Evolutionary conservation across 306 rosid species (phyloP).

Genomic region (Vigna mungo): DNA sequence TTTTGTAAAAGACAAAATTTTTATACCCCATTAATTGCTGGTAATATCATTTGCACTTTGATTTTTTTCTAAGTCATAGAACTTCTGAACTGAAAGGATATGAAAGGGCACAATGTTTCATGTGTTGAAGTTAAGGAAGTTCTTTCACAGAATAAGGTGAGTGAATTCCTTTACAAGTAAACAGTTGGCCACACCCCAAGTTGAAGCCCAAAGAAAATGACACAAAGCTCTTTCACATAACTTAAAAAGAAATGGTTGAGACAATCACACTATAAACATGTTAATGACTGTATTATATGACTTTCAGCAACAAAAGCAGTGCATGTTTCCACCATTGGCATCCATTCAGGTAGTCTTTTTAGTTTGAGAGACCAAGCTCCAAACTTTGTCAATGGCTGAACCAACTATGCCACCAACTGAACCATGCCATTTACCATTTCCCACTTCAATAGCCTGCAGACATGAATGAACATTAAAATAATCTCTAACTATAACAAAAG

Average conservation of each 20-base stretch:
- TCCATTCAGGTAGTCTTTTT: conserved; percentile 72
- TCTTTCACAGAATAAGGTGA: background rate
- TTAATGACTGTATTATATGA: background rate
- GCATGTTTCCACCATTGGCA: conserved; percentile 85
- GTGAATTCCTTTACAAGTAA: conserved; percentile 10
- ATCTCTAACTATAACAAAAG: background rate
- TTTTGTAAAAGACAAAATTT: background rate
- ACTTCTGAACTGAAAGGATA: conserved; percentile 4
- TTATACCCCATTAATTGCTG: background rate
- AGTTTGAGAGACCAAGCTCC: conserved; percentile 68
- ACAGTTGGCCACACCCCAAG: conserved; percentile 15
- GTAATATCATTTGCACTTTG: background rate
- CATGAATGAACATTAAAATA: conserved; percentile 3
- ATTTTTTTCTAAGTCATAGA: background rate
- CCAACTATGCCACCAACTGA: conserved; percentile 65
- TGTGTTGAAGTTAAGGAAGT: background rate
- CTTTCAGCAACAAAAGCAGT: conserved; percentile 34
- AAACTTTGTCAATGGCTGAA: conserved; percentile 68
- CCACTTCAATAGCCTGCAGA: conserved; percentile 47
- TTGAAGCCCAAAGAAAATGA: conserved; percentile 32
- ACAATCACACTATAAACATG: conserved; percentile 23
- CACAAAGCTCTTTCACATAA: conserved; percentile 13
- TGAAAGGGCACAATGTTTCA: background rate
- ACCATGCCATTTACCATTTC: conserved; percentile 73
- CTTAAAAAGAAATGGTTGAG: background rate